Evolutionary conservation across 1,139 yeast genomes (phyloP), one percentile per base, ranked within the genome.

Genomic region (Keqinozyma sinolaborantium): DNA sequence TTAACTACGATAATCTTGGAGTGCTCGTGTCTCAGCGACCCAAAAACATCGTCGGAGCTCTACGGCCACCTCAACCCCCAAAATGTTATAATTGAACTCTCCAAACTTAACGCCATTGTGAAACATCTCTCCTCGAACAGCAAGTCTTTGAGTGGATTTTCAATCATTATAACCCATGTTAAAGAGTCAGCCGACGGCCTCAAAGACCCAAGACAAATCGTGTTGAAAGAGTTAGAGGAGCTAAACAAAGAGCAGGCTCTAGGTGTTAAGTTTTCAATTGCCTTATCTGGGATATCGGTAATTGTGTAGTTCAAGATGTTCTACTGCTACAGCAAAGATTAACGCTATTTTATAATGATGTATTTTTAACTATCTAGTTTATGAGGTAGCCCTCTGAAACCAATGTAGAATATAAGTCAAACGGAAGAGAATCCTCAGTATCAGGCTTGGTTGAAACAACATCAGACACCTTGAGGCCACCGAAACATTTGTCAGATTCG

Each of bases 1-100:
- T 55, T 87, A 26, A 62, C 58, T 18, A 79, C 79, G 0, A 70
- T 87, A 2, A 57, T 87, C 9, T 70, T 88, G 20, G 97, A 88
- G 53, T 88, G 97, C 49, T 84, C 95, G 2, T 76, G 77, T 23
- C 52, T 36, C 2, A 20, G 70, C 8, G 68, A 70, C 37, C 58
- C 61, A n/a, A 64, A 70, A 2, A 59, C 67, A 1, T 69, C 64
- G 10, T 55, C 58, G 4, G 51, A 58, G 37, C 48, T 83, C 27
- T 88, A 77, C 51, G 97, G 97, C 2, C 97, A 88, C 57, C 53
- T 88, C 53, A 79, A 84, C 14, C 95, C 96, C 2, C 42, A 51
- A 3, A 73, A 74, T 43, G 56, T 88, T 24, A 64, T 84, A 10
- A 50, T 59, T 12, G 95, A 86, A 46, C 60, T 88, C 24, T 3